Percentiles rank a stretch among this genome's conserved stretches.
phyloP scores from a whole-genome alignment of 805 yeast species.

The Huiozyma naganishii region DNA sequence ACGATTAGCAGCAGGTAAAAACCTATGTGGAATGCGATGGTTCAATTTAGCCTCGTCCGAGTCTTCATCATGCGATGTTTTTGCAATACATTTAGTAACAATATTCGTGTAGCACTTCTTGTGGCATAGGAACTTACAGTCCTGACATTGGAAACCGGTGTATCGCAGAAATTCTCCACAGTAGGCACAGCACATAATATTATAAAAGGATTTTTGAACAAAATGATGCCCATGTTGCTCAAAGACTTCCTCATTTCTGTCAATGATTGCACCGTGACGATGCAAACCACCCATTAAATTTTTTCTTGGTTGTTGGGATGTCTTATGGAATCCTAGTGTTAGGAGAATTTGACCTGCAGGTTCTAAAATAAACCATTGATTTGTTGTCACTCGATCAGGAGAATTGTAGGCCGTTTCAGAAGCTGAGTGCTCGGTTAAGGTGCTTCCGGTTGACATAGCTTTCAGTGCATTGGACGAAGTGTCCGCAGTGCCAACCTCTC shows the following conservation, averaged over 20 bases:
- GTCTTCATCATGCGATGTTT: conserved; percentile 57
- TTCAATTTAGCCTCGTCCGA: conserved; percentile 74
- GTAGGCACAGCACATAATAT: conserved; percentile 93
- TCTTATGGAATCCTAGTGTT: conserved; percentile 69
- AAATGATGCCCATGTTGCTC: conserved; percentile 97
- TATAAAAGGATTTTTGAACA: conserved; percentile 89
- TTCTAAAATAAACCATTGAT: conserved; percentile 83
- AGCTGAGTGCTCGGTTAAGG: neutral
- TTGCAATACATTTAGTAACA: conserved; percentile 74
- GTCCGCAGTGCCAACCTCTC: neutral
- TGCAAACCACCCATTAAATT: conserved; percentile 53
- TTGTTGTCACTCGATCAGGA: conserved; percentile 35
- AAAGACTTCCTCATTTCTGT: conserved; percentile 75
- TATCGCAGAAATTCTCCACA: conserved; percentile 92
- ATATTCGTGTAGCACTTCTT: conserved; percentile 72
- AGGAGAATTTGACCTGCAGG: conserved; percentile 87
- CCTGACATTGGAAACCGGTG: conserved; percentile 79
- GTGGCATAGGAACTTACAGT: conserved; percentile 71
- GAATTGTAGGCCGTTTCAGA: neutral
- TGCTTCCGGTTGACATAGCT: conserved; percentile 1
- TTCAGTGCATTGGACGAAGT: neutral
- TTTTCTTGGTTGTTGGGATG: conserved; percentile 37
- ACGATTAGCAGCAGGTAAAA: conserved; percentile 82
- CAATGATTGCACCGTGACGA: conserved; percentile 97
- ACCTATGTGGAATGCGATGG: conserved; percentile 94